Base-by-base conservation (phyloP, 225 moss, liverwort and hornwort genomes). In the Marchantia paleacea region DNA sequence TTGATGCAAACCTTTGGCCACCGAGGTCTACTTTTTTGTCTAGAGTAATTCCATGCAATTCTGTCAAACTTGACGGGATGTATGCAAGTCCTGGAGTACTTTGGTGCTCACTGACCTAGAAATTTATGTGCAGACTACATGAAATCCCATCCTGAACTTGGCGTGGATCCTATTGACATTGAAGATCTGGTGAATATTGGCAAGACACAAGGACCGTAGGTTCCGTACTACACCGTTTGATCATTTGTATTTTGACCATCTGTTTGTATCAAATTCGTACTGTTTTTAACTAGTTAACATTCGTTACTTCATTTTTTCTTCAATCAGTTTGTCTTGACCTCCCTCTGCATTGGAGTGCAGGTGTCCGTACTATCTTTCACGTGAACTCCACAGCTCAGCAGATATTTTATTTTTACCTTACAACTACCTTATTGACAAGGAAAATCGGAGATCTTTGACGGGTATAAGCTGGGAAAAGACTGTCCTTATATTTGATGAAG, bases 361-460 rank as follows among this genome's bases (percentile, higher is more conserved):
- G 83, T 99, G 97, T 78, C 97, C 97, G 12, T 99, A 99, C 82
- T 99, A 93, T 86, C 90, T 99, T 64, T 95, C 97, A 50, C 93
- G 97, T 81, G 97, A 99, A 81, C 91, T 95, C 72, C 95, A 95
- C 90, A 95, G 84, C 84, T 81, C 90, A 80, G 93, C 95, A 16
- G 97, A 99, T 75, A 92, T 99, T 54, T 75, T 99, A 26, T 99
- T 99, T 71, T 84, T 95, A 81, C 97, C 97, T 50, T 99, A 99
- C 84, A 99, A 99, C 78, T 99, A 99, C 80, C 91, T 99, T 47
- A 90, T 99, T 77, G 97, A 99, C 80, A 95, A 92, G 77, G 95
- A 99, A 75, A 99, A 91, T 85, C 91, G 97, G 72, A 91, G 91
- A 72, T 95, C 97, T 20, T 85, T 99, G 54, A 95, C 89, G 71